Evolutionary conservation across 805 yeast species (phyloP).

Genomic region (Pichia nanzhaoensis): DNA sequence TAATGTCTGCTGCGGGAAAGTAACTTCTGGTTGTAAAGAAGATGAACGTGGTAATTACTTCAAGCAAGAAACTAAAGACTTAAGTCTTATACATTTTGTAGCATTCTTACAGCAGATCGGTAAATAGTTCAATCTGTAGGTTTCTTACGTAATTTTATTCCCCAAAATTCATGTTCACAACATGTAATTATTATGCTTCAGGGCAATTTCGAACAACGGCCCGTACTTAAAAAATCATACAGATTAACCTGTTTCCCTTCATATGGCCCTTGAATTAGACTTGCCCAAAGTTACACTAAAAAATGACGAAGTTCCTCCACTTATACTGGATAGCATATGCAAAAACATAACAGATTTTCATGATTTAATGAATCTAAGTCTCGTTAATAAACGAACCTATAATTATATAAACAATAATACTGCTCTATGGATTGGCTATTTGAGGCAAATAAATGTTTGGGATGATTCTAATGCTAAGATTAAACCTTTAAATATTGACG

Average conservation of each 20-base stretch:
- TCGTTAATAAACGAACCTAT: constrained; percentile 24
- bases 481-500: neutral
- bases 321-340: constrained; percentile 18
- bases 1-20: no score
- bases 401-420: constrained; percentile 19
- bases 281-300: neutral
- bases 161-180: no score
- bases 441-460: constrained; percentile 24
- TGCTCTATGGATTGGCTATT: constrained; percentile 22
- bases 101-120: no score
- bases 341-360: constrained; percentile 18
- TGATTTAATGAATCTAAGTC: constrained; percentile 25
- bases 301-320: neutral
- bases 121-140: no score
- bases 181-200: no score
- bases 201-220: no score
- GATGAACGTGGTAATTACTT: no score
- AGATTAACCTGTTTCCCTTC: no score
- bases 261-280: neutral
- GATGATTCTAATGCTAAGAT: neutral
- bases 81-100: no score
- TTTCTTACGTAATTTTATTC: neutral
- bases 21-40: no score
- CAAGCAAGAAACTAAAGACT: no score
- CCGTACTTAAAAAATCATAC: no score